phyloP scores from a whole-genome alignment of 2,329 filamentous ascomycete genomes.

The Rhynchosporium secalis region DNA sequence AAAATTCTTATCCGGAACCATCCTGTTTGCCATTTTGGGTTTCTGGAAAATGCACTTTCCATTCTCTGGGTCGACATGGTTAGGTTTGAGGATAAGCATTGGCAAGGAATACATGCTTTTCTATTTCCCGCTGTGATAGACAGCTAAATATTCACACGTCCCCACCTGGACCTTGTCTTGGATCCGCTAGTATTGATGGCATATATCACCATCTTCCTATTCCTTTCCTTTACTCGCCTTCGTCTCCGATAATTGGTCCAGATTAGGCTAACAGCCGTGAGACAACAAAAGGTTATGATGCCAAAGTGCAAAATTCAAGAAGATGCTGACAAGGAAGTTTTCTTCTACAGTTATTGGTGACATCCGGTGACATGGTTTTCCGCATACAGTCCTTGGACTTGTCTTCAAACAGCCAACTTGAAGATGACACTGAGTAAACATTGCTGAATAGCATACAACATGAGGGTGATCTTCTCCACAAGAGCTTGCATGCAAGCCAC shows the following conservation, averaged over 20 bases:
- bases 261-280: background rate
- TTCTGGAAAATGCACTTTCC: slow-evolving; percentile 13
- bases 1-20: no score
- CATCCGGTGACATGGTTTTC: no score
- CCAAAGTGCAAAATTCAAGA: slow-evolving; percentile 5
- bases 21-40: no score
- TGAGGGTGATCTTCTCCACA: slow-evolving; percentile 12
- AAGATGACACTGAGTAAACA: slow-evolving; percentile 3
- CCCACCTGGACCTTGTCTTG: slow-evolving; percentile 1
- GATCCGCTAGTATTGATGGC: background rate
- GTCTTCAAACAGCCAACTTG: slow-evolving; percentile 1
- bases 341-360: no score
- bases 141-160: background rate
- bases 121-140: background rate
- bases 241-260: background rate
- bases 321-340: no score
- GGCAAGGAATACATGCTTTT: slow-evolving; percentile 1
- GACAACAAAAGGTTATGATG: background rate
- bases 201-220: background rate
- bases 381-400: background rate
- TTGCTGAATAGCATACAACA: slow-evolving; percentile 9
- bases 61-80: slow-evolving; percentile 13
- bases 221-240: background rate
- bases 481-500: slow-evolving; percentile 4
- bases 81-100: background rate